Evolutionary conservation across 2,329 filamentous ascomycete genomes (phyloP), one percentile per base, ranked within the genome.

Genomic region (Verticillium klebahnii): DNA sequence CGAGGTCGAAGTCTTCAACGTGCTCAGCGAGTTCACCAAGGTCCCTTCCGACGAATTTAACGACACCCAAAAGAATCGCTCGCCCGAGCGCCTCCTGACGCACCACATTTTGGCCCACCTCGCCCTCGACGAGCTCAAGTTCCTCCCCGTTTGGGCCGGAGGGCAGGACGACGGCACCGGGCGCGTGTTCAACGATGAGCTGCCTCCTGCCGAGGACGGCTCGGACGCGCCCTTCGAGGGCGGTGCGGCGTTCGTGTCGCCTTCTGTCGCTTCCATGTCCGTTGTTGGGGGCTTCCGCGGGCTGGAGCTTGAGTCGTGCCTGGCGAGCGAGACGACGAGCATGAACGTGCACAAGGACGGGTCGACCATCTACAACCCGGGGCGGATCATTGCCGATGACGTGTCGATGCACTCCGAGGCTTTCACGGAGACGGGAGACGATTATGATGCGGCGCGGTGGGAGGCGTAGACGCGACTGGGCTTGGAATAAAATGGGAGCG

Each of bases 101-200:
- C 72, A 74, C 2, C 80, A 84, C 65, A 65, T 84, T 29, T 71
- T 88, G 0, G 77, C 87, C 0, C 80, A 77, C 5, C 77, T 90
- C 1, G 73, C 74, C 0, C 78, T 84, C 3, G 74, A 82, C 2
- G 88, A 91, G 72, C 80, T 84, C 65, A 83, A 83, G 61, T 90
- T 81, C 65, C 76, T 90, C 3, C 87, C 88, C 0, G 74, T 89
- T 4, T 90, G 86, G 86, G 87, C 86, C 0, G 87, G 83, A 4
- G 88, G 77, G 1, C 71, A 75, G 54, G 76, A 85, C 62, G 82
- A 85, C 64, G 78, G 78, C 17, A 82, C 79, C 5, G 80, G 82
- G 25, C 80, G 80, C 6, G 80, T 84, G 1, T 82, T 80, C 60
- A 76, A 80, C 64, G 62, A 71, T 0, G 64, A 66, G 2, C 72